Conservation (phyloP, 2,329 filamentous ascomycete species). For the Talaromyces funiculosus region DNA sequence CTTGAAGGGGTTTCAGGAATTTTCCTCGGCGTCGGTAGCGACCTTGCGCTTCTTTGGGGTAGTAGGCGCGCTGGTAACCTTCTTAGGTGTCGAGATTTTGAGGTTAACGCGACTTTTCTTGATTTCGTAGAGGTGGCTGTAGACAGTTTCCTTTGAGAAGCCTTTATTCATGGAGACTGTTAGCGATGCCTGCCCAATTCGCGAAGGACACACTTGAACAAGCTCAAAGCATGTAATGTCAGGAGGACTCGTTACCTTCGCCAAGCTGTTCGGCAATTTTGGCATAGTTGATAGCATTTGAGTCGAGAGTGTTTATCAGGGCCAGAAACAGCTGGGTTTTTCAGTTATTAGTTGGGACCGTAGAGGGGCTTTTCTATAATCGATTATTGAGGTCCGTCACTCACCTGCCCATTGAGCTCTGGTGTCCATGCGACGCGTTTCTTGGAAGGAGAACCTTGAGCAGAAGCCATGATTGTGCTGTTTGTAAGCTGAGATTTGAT, state of each 20-base stretch:
- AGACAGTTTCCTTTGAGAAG: background rate
- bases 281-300: background rate
- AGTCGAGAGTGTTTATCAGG: background rate
- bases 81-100: background rate
- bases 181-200: background rate
- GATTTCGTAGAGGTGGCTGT: background rate
- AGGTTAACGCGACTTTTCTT: background rate
- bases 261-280: constrained; percentile 1
- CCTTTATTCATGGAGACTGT: background rate
- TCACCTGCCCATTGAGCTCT: background rate
- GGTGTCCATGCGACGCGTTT: background rate
- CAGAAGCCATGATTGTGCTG: background rate
- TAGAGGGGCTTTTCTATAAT: background rate
- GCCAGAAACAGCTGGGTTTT: background rate
- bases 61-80: background rate
- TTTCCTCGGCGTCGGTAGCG: background rate
- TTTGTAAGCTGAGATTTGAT: background rate
- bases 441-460: background rate
- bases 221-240: background rate
- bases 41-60: constrained; percentile 5
- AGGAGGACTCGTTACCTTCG: background rate
- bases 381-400: background rate
- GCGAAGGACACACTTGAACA: background rate
- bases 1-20: background rate
- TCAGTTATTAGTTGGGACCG: background rate